Conservation (phyloP, 2,329 filamentous ascomycete species). For the Diaporthe nobilis region DNA sequence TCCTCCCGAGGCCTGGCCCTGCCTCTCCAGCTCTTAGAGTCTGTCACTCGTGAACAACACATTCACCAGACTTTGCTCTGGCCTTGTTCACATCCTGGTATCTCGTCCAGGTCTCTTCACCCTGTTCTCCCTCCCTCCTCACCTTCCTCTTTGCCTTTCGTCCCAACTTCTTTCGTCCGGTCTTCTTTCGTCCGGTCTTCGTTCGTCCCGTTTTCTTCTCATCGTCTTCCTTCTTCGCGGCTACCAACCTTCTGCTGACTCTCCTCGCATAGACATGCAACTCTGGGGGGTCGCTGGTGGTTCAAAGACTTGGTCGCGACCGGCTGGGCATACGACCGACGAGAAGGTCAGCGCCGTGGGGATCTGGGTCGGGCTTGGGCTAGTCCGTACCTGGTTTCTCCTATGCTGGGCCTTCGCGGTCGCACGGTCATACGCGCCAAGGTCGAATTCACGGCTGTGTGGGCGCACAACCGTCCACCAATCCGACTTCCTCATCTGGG, state of each 20-base stretch:
- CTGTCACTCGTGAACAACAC: not conserved
- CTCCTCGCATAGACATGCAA: not conserved
- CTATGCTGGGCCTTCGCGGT: conserved; percentile 30
- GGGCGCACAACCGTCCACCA: conserved; percentile 29
- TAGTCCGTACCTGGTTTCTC: conserved; percentile 29
- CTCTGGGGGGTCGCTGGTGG: not conserved
- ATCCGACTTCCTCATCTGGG: conserved; percentile 28
- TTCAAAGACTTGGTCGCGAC: not conserved
- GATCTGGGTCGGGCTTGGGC: conserved; percentile 31
- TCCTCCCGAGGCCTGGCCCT: no score
- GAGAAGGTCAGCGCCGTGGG: not conserved
- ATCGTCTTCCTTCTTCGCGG: not conserved
- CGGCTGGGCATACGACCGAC: not conserved
- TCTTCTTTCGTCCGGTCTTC: not conserved
- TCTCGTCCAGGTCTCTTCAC: not conserved
- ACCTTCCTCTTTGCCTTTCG: not conserved
- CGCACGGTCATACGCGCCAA: conserved; percentile 12
- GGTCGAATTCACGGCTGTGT: conserved; percentile 6
- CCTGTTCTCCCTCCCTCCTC: not conserved
- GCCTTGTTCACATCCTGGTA: not conserved
- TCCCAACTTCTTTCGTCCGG: not conserved
- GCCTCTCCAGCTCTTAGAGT: not conserved
- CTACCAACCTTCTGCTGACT: not conserved
- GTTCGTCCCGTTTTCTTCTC: not conserved
- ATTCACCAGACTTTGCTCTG: not conserved